Evolutionary conservation across 306 rosid genomes (phyloP).

Genomic region (Medicago ruthenica): DNA sequence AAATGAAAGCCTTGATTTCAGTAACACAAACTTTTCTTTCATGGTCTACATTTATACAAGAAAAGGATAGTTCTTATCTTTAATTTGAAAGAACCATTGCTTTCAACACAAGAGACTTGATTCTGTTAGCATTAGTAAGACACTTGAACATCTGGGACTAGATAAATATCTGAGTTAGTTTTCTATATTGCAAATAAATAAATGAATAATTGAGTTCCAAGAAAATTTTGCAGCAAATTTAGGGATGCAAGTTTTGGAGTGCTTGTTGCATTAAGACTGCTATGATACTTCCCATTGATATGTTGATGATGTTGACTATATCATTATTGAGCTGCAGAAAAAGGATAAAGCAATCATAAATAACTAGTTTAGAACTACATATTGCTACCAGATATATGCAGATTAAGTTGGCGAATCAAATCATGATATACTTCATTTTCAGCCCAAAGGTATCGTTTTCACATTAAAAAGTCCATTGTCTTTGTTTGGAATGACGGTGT

Average conservation of each 20-base stretch:
- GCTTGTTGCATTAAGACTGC: slow-evolving; percentile 89
- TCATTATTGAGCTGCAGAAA: slow-evolving; percentile 90
- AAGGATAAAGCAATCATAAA: slow-evolving; percentile 3
- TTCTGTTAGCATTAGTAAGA: neutral
- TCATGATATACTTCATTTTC: neutral
- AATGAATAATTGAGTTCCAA: slow-evolving; percentile 7
- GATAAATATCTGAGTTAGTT: slow-evolving; percentile 30
- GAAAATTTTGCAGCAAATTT: slow-evolving; percentile 33
- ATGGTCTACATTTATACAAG: slow-evolving; percentile 8
- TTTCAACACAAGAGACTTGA: slow-evolving; percentile 21
- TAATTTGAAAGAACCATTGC: slow-evolving; percentile 25
- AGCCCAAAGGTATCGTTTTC: neutral
- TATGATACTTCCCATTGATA: slow-evolving; percentile 82
- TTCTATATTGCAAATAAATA: slow-evolving; percentile 4
- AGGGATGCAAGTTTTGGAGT: slow-evolving; percentile 51
- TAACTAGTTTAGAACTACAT: slow-evolving; percentile 20
- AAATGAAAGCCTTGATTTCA: neutral
- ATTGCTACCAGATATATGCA: slow-evolving; percentile 15
- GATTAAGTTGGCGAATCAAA: slow-evolving; percentile 1
- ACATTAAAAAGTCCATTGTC: neutral
- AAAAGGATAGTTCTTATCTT: neutral
- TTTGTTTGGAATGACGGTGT: neutral
- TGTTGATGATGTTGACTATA: slow-evolving; percentile 86
- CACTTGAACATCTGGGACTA: slow-evolving; percentile 2
- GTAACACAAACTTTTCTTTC: neutral